Evolutionary conservation across 768 basidiomycete genomes (phyloP), one percentile per base, ranked within the genome.

Genomic region (Tephrocybe sp.): DNA sequence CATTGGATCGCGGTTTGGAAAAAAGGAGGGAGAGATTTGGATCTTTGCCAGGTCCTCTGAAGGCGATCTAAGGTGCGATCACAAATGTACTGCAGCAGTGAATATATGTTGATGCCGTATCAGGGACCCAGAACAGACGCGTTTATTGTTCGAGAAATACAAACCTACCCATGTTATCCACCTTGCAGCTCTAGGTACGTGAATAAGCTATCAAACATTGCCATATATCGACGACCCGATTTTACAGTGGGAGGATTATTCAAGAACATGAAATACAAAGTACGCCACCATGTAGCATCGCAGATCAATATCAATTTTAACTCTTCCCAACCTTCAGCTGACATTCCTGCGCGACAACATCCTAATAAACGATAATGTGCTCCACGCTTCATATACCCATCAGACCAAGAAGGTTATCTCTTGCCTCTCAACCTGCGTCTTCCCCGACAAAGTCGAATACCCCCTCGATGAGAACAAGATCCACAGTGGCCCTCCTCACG

Each of bases 91-190:
- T 19, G 32, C 35, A n/a, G 46, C 23, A 39, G 45, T 52, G 12
- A 19, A 14, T 40, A 52, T 43, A 17, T 47, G 32, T 16, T 48
- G 22, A 49, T 13, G 7, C 26, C 7, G 26, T 26, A 38, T 34
- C 59, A 94, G 94, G 61, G 83, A 92, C 65, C 70, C 79, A 2
- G 78, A 72, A 53, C 81, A 85, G 66, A 86, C 92, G 35, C 71
- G 75, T 61, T 76, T 76, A 62, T 68, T 95, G 62, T 97, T 89
- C 58, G 87, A 91, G 60, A 94, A 92, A 70, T 85, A 97, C 72
- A 87, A 90, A 63, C 94, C 96, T 0, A 96, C 92, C 0, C 88
- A 95, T 78, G 92, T 98, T 60, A 97, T 98, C 62, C 96, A 98
- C 72, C 83, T 97, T 40, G 95, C 94, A 32, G 94, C 95, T 5